phyloP scores from a whole-genome alignment of 169 alveolate genomes.

The Plasmodium blacklocki region DNA sequence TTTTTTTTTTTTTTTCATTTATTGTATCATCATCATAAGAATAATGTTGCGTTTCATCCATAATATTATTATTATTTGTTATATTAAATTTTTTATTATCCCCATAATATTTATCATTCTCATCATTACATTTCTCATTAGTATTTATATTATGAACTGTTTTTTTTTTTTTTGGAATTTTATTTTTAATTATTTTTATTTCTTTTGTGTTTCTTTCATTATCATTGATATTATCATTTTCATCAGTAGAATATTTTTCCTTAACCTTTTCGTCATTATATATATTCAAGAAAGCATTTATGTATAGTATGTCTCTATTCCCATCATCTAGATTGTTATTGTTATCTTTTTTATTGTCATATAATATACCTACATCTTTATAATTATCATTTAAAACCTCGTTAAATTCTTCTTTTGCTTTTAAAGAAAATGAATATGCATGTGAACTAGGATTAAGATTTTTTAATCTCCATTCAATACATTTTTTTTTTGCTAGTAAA shows the following conservation, averaged over 20 bases:
- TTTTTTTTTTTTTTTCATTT: not conserved
- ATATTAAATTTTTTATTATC: not conserved
- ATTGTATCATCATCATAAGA: not conserved
- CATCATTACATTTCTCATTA: no score
- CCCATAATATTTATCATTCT: not conserved
- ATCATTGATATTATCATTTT: not conserved
- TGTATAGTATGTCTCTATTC: slow-evolving; percentile 54
- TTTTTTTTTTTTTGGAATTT: not conserved
- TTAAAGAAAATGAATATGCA: slow-evolving; percentile 68
- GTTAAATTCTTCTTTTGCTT: slow-evolving; percentile 71
- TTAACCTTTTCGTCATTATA: slow-evolving; percentile 3
- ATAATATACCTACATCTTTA: not conserved
- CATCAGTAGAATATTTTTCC: not conserved
- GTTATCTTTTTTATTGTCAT: slow-evolving; percentile 5
- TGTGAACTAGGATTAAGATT: slow-evolving; percentile 62
- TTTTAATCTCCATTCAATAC: slow-evolving; percentile 69
- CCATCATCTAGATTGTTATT: not conserved
- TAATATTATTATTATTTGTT: not conserved
- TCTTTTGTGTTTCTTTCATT: slow-evolving; percentile 4
- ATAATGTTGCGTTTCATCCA: not conserved
- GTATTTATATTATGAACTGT: not conserved
- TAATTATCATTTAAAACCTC: slow-evolving; percentile 48
- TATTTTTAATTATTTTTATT: not conserved
- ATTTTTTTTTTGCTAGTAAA: slow-evolving; percentile 67
- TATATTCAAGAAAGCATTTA: slow-evolving; percentile 49